phyloP scores from a whole-genome alignment of 2,329 filamentous ascomycete genomes.

The Botrytis elliptica region DNA sequence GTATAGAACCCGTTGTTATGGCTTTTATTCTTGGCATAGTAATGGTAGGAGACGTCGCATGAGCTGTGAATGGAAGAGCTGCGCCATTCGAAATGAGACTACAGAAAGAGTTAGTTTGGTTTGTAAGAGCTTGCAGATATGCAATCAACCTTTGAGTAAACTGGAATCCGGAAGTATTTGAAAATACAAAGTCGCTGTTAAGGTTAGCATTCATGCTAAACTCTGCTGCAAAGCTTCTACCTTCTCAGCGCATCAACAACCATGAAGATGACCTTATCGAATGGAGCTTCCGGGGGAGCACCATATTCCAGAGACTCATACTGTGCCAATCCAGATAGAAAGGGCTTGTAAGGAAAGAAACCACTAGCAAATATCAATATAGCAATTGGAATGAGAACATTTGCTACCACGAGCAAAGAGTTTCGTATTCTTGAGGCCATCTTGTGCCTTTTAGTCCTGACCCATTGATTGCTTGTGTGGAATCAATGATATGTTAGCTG shows the following conservation, averaged over 20 bases:
- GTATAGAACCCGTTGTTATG: conserved; percentile 96
- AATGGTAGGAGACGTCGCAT: conserved; percentile 94
- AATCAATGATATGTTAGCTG: conserved; percentile 3
- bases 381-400: conserved; percentile 73
- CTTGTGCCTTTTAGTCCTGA: conserved; percentile 18
- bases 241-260: conserved; percentile 92
- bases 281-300: conserved; percentile 63
- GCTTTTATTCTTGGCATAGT: conserved; percentile 98
- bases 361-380: conserved; percentile 78
- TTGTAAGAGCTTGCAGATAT: background rate
- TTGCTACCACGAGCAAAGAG: conserved; percentile 60
- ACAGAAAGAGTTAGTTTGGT: conserved; percentile 18
- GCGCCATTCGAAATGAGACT: conserved; percentile 59
- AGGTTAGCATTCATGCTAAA: conserved; percentile 31
- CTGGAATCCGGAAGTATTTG: conserved; percentile 72
- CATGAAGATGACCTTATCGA: conserved; percentile 94
- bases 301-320: conserved; percentile 59
- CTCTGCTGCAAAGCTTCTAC: conserved; percentile 46
- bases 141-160: conserved; percentile 76
- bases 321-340: conserved; percentile 78
- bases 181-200: conserved; percentile 86
- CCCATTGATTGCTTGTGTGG: conserved; percentile 11
- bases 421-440: conserved; percentile 33
- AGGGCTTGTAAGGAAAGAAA: conserved; percentile 97
- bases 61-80: conserved; percentile 90